These are phyloP conservation scores for Aureobasidium mangrovei DNA, from an alignment of 2,329 filamentous ascomycete genomes.

Conservation along the genomic window DNA sequence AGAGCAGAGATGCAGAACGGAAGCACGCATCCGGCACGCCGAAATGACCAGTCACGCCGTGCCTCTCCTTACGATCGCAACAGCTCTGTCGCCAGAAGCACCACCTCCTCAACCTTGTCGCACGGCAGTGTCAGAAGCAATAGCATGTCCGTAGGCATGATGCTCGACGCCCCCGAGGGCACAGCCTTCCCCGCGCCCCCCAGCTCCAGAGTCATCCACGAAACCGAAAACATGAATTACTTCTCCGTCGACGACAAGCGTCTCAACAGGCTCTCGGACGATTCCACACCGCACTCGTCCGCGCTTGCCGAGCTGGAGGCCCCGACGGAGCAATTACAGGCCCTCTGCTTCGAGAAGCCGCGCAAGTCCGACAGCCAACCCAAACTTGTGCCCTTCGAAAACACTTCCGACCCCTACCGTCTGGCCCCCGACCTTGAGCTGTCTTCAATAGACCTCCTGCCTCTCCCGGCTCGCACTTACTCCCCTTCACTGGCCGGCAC, in stretches of 20 bases:
- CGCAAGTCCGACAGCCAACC: constrained; percentile 6
- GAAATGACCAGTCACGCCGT: not conserved
- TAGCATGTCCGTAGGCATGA: not conserved
- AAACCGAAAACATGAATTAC: constrained; percentile 3
- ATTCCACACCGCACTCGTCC: not conserved
- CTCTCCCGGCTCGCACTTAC: constrained; percentile 6
- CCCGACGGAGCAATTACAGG: not conserved
- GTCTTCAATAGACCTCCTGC: constrained; percentile 15
- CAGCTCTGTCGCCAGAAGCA: not conserved
- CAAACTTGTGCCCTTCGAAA: constrained; percentile 13
- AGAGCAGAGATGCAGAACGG: constrained; percentile 26
- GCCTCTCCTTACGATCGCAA: constrained; percentile 2
- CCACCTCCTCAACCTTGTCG: constrained; percentile 5
- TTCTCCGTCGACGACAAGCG: not conserved
- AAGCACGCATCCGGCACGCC: not conserved
- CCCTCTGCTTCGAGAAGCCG: constrained; percentile 8
- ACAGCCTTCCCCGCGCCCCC: constrained; percentile 12
- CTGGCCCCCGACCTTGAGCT: constrained; percentile 16
- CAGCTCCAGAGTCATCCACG: not conserved
- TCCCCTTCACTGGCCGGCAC: constrained; percentile 8
- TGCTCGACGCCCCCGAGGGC: constrained; percentile 13
- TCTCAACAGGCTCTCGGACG: not conserved
- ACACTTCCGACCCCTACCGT: constrained; percentile 15
- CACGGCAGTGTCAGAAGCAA: constrained; percentile 1
- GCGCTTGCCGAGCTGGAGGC: constrained; percentile 5